These are phyloP conservation scores for Pythium phragmiticola DNA, from an alignment of 352 stramenopile genomes.

Conservation along the genomic window DNA sequence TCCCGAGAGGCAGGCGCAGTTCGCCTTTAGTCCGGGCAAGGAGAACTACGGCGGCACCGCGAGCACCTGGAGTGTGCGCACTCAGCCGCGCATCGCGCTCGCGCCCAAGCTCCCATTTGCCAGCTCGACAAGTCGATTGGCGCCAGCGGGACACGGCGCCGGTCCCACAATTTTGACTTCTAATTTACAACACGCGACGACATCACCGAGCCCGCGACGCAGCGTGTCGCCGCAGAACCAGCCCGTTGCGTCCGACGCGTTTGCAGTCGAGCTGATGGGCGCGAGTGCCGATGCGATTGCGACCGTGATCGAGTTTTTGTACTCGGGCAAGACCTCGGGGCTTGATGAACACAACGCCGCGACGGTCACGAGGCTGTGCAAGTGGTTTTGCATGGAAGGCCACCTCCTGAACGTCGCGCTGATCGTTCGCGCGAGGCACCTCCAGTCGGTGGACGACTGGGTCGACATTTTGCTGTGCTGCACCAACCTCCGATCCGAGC, in stretches of 20 bases:
- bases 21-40: conserved; percentile 24
- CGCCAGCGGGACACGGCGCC: neutral
- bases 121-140: neutral
- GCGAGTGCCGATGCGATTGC: conserved; percentile 42
- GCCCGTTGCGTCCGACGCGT: conserved; percentile 1
- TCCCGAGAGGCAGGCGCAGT: neutral
- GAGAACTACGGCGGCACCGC: conserved; percentile 23
- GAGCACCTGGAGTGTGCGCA: neutral
- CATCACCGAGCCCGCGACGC: neutral
- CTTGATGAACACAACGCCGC: conserved; percentile 33
- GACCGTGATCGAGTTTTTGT: conserved; percentile 58
- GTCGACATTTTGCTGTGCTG: conserved; percentile 40
- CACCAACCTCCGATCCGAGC: conserved; percentile 24
- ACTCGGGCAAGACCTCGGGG: conserved; percentile 39
- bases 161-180: neutral
- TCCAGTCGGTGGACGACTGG: conserved; percentile 40
- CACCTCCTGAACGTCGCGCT: conserved; percentile 46
- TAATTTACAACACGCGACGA: neutral
- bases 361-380: conserved; percentile 40
- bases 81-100: conserved; percentile 5
- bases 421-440: conserved; percentile 27
- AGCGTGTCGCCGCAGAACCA: neutral
- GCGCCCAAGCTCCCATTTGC: conserved; percentile 24
- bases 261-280: conserved; percentile 46
- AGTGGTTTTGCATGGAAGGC: conserved; percentile 41